Percentiles rank a stretch among this genome's conserved stretches.
Evolutionary conservation across 1,284 basidiomycete species (phyloP).

Genomic region (Cutaneotrichosporon mucoides): DNA sequence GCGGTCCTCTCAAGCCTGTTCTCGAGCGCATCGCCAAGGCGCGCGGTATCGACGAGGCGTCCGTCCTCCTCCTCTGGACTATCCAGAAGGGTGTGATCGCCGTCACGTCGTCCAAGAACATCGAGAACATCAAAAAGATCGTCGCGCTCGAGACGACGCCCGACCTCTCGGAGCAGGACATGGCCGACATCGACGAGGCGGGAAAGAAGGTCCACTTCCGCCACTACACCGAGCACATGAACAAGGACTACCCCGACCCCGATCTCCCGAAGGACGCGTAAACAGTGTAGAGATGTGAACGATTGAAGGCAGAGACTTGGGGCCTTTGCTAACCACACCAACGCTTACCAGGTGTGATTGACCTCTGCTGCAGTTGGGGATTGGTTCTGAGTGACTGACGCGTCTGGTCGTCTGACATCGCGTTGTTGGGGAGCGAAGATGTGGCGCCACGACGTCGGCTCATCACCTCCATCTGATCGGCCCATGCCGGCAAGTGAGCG

Average conservation of each 20-base stretch:
- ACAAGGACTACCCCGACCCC: constrained; percentile 40
- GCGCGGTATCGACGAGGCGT: constrained; percentile 53
- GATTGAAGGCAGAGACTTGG: too few relatives aligned
- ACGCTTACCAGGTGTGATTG: too few relatives aligned
- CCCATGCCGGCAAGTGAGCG: too few relatives aligned
- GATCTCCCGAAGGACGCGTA: constrained; percentile 32
- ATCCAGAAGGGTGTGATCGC: constrained; percentile 57
- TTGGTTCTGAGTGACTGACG: too few relatives aligned
- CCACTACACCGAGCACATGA: constrained; percentile 44
- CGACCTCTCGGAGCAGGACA: constrained; percentile 61
- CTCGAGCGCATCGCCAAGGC: constrained; percentile 52
- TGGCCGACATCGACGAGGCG: constrained; percentile 58
- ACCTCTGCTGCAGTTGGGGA: too few relatives aligned
- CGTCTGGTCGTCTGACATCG: too few relatives aligned
- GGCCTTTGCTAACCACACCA: too few relatives aligned
- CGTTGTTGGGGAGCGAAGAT: too few relatives aligned
- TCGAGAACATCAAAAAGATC: constrained; percentile 61
- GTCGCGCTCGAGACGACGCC: constrained; percentile 56
- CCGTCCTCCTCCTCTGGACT: constrained; percentile 62
- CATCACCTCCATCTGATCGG: too few relatives aligned
- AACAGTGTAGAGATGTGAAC: neutral
- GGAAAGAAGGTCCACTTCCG: constrained; percentile 61
- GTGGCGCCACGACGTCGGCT: too few relatives aligned
- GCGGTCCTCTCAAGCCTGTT: constrained; percentile 57
- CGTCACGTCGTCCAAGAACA: constrained; percentile 67